Base-by-base conservation (phyloP, 176 grass and related monocot species). In the Echinochloa phyllopogon region DNA sequence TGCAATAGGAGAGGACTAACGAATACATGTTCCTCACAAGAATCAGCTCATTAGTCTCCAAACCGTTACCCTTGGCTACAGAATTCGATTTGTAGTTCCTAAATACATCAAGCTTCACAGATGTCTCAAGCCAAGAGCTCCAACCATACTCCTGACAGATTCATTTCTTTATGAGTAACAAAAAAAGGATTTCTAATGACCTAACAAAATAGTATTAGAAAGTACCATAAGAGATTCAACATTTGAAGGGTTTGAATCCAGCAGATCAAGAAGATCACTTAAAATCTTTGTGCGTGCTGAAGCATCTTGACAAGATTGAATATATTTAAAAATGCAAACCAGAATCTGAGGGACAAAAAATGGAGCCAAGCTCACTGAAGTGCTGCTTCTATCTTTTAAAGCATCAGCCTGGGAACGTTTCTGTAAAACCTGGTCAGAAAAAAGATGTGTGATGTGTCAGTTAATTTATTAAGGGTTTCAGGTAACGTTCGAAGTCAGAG, bases 321-420 rank as follows among this genome's bases (percentile, higher is more conserved):
- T 88, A 74, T 90, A 93, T 81, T 92, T 90, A 88, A 98, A 95
- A 76, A 98, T 92, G 65, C 95, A 95, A 40, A 92, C 84, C 81
- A 98, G 90, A 87, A 95, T 95, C 82, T 98, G 96, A 87, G 96
- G 96, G 83, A 98, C 92, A 66, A 84, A 85, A 85, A 95, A 95
- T 63, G 89, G 96, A 92, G 93, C 89, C 50, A 93, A 83, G 49
- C 74, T 88, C 17, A 44, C 66, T 57, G 88, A 88, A 53, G 48
- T 86, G 69, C 58, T 80, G 65, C 71, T 90, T 33, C 69, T 92
- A 88, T 82, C 94, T 78, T 93, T 93, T 65, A 75, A 85, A 69
- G 55, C 43, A 70, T 94, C 91, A 87, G 72, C 65, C 65, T 88
- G 89, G 69, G 86, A 78, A 44, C 75, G 84, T 89, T 98, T 95